phyloP scores from a whole-genome alignment of 768 basidiomycete genomes.

The Boletellus emodensis region DNA sequence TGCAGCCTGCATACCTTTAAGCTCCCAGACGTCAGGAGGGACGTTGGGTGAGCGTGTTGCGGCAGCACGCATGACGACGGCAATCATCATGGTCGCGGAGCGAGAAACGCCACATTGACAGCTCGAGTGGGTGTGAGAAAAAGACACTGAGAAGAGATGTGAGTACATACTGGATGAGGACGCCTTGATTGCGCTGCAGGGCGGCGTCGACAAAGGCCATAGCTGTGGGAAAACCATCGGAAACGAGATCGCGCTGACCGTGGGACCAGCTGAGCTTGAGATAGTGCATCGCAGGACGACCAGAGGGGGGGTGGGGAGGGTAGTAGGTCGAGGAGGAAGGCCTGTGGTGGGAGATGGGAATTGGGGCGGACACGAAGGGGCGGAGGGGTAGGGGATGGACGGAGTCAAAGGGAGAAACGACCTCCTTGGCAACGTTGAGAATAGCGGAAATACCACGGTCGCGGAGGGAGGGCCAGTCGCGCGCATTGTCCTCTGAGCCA shows the following conservation, averaged over 20 bases:
- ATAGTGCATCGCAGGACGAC: slow-evolving; percentile 79
- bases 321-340: slow-evolving; percentile 52
- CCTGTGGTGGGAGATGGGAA: slow-evolving; percentile 41
- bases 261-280: slow-evolving; percentile 92
- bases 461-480: slow-evolving; percentile 69
- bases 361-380: slow-evolving; percentile 64
- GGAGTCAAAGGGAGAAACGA: slow-evolving; percentile 64
- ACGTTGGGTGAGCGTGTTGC: slow-evolving; percentile 61
- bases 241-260: slow-evolving; percentile 85
- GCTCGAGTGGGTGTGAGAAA: slow-evolving; percentile 38
- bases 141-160: slow-evolving; percentile 5
- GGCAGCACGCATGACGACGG: slow-evolving; percentile 91
- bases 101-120: slow-evolving; percentile 94
- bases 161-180: slow-evolving; percentile 76
- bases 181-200: slow-evolving; percentile 68
- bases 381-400: slow-evolving; percentile 47
- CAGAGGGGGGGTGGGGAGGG: slow-evolving; percentile 61
- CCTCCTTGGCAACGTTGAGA: slow-evolving; percentile 93
- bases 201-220: slow-evolving; percentile 82
- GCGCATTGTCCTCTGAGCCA: slow-evolving; percentile 88
- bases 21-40: slow-evolving; percentile 69
- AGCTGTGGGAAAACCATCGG: slow-evolving; percentile 71
- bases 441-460: slow-evolving; percentile 74
- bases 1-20: slow-evolving; percentile 86
- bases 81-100: slow-evolving; percentile 86